Base-by-base conservation (phyloP, 2,329 filamentous ascomycete genomes). In the Colletotrichum sp. region DNA sequence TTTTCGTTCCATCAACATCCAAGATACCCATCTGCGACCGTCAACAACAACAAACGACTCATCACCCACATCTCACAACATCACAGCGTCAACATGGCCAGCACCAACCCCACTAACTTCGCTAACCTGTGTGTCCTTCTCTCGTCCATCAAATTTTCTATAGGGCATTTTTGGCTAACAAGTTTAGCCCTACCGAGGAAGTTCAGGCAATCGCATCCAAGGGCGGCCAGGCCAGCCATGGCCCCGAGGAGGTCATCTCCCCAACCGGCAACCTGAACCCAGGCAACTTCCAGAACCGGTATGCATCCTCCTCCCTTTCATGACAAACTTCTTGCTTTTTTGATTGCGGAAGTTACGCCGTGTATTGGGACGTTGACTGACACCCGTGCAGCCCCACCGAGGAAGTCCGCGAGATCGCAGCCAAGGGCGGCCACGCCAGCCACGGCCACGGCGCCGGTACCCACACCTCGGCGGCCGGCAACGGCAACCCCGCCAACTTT, bases 351-450 rank as follows among this genome's bases (percentile, higher is more conserved):
- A n/a, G n/a, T n/a, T n/a, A n/a, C n/a, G n/a, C n/a, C n/a, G n/a
- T n/a, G n/a, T n/a, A n/a, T n/a, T n/a, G n/a, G n/a, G n/a, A n/a
- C n/a, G n/a, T 48, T 48, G 38, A 18, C 38, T 43, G 8, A 7
- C 38, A 1, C 0, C 0, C 18, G 10, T 48, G 16, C 32, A 70
- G 67, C 34, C 67, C 67, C 26, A 70, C 24, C 2, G 67, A 87
- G 16, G 87, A 89, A 78, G 86, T 88, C 16, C 79, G 81, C 5
- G 81, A 84, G 5, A 87, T 87, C 71, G 85, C 85, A 4, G 81
- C 81, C 70, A 86, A 85, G 79, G 85, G 86, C 21, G 85, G 86
- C 18, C 79, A 84, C 73, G 71, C 83, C 10, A 84, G 83, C 76
- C 82, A 84, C 16, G 24, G 83, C 76, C 82, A 84, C 12, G 24